Evolutionary conservation across 2,329 filamentous ascomycete genomes (phyloP), one percentile per base, ranked within the genome.

Genomic region (Metarhizium guizhouense): DNA sequence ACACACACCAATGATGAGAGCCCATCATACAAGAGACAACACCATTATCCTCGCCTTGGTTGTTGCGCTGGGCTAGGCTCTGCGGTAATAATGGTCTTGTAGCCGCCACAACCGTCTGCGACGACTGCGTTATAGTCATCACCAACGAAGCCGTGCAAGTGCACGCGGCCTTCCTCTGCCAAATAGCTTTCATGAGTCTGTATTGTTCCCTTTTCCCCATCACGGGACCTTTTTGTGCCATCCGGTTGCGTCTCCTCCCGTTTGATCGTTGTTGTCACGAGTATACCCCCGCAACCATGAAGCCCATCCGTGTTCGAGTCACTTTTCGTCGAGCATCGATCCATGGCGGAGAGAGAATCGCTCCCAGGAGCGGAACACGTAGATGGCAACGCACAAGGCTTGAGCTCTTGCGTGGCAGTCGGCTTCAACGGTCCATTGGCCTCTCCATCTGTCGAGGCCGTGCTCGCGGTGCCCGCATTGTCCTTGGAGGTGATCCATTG

Each of bases 401-500:
- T 51, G 6, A 56, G 30, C n/a, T 40, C 18, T 53, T 52, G 38
- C 32, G 29, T 4, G 53, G 38, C 54, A 2, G 6, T 34, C 7
- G 16, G 54, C 55, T 57, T 42, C 16, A 14, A 1, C 40, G 0
- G 40, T 2, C 40, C 4, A 16, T 18, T 6, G 32, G 40, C 60
- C 58, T 53, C 57, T 48, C 47, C 56, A 8, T 49, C 30, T 14
- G 53, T 56, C 38, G 61, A 60, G 47, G 49, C 52, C 18, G 54
- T 63, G 57, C 58, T 65, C n/a, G 65, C 62, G 13, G 65, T 70
- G 50, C 67, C 70, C 18, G 69, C 68, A 54, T 70, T 74, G 63
- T 79, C 76, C 50, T 66, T 70, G 16, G 73, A 76, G 0, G 76
- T 79, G 47, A 83, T 76, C 82, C 82, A 85, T 56, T 85, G 82